These are phyloP conservation scores for Spiraea crenata DNA, from an alignment of 331 rosid species.

Conservation along the genomic window DNA sequence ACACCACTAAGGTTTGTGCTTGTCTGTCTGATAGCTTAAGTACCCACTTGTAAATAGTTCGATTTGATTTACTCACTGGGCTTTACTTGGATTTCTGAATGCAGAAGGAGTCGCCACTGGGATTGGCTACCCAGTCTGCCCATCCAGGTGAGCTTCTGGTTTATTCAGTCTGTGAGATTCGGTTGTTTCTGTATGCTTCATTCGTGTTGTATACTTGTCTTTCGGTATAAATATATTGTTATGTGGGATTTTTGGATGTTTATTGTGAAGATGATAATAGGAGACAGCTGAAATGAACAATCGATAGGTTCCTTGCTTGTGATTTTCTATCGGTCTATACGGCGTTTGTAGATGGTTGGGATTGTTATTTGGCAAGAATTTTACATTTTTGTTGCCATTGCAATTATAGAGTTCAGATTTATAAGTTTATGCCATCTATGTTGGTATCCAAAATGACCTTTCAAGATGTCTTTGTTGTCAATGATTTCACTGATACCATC, in stretches of 20 bases:
- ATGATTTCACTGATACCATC: background rate
- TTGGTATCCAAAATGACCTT: background rate
- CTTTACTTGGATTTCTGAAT: slow-evolving; percentile 17
- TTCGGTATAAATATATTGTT: background rate
- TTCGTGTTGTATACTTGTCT: background rate
- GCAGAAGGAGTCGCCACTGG: slow-evolving; percentile 86
- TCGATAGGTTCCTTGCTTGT: background rate
- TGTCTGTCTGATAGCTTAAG: background rate
- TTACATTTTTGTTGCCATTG: background rate
- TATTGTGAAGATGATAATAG: background rate
- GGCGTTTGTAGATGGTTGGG: background rate
- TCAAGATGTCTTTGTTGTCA: background rate
- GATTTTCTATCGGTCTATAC: background rate
- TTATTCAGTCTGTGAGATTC: too few relatives aligned
- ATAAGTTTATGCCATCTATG: background rate
- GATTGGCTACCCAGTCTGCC: slow-evolving; percentile 74
- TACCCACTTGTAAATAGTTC: background rate
- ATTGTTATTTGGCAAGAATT: background rate
- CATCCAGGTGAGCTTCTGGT: slow-evolving; percentile 61
- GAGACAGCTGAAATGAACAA: background rate
- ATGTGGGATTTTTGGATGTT: background rate
- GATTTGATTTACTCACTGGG: background rate
- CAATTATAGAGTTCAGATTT: background rate
- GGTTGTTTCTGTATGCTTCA: too few relatives aligned
- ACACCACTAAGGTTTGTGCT: slow-evolving; percentile 74